Base-by-base conservation (phyloP, 129 eudicot genomes). In the Erigeron canadensis region DNA sequence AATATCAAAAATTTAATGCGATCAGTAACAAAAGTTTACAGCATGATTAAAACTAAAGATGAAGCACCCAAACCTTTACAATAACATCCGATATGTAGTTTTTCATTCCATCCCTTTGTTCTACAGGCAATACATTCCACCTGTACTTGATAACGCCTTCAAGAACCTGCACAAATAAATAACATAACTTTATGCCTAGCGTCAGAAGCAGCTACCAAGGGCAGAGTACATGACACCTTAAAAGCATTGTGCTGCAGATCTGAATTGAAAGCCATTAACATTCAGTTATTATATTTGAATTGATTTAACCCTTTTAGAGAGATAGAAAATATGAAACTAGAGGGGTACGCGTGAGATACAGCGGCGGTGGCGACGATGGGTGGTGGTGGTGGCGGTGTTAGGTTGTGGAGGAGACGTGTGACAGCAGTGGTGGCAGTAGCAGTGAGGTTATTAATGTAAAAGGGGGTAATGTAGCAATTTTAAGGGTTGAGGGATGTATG, bases 21-120 rank as follows among this genome's bases (percentile, higher is more conserved):
- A 34, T 44, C 3, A 44, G 38, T 13, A 44, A 69, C 12, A 37
- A 10, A 47, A 16, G 12, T 53, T 21, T 39, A 67, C 19, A 17
- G 7, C 39, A 41, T 58, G 13, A 5, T 16, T 41, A 67, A 53
- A 66, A 65, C 16, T 56, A 42, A 12, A 69, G 54, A 65, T 40
- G 48, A 15, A 12, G 45, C 71, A 28, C 61, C 44, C 64, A 46
- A 75, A 94, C 99, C 97, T 94, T 91, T 22, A 94, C 97, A 55
- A 94, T 94, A 71, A 94, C 93, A 18, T 94, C 97, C 21, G 99
- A 94, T 56, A 94, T 94, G 80, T 89, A 94, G 71, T 90, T 94
- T 82, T 90, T 94, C 99, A 94, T 94, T 80, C 99, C 99, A 79
- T 94, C 99, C 10, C 99, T 76, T 80, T 94, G 99, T n/a, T 83